Evolutionary conservation across 2,329 filamentous ascomycete genomes (phyloP).

Genomic region (Fusarium dimerum): DNA sequence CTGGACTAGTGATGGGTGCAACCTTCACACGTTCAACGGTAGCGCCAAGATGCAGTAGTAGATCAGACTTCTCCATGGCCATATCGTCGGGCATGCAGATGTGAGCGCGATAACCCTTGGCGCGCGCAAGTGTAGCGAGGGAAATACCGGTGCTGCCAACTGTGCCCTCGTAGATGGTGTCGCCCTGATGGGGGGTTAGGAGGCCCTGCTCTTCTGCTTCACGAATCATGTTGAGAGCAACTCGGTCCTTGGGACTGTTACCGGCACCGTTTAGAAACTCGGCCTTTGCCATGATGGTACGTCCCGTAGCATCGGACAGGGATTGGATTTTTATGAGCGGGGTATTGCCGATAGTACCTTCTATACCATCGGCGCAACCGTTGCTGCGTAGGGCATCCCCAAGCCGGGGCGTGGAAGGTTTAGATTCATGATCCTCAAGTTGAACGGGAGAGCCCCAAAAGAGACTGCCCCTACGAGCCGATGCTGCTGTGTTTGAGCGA

Average conservation of each 20-base stretch:
- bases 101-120: slow-evolving; percentile 86
- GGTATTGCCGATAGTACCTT: slow-evolving; percentile 91
- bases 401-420: slow-evolving; percentile 21
- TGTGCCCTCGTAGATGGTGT: slow-evolving; percentile 97
- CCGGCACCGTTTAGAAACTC: slow-evolving; percentile 97
- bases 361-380: slow-evolving; percentile 72
- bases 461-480: slow-evolving; percentile 42
- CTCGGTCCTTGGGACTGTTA: slow-evolving; percentile 90
- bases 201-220: slow-evolving; percentile 77
- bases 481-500: slow-evolving; percentile 19
- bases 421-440: slow-evolving; percentile 57
- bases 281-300: slow-evolving; percentile 88
- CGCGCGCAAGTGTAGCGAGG: slow-evolving; percentile 82
- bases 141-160: slow-evolving; percentile 97
- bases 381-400: slow-evolving; percentile 31
- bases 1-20: slow-evolving; percentile 88
- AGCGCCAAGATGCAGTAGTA: slow-evolving; percentile 87
- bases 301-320: slow-evolving; percentile 82
- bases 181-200: slow-evolving; percentile 76
- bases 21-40: slow-evolving; percentile 89
- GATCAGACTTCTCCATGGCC: slow-evolving; percentile 81
- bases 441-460: slow-evolving; percentile 50
- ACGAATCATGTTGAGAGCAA: slow-evolving; percentile 86
- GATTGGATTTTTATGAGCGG: slow-evolving; percentile 84
- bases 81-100: slow-evolving; percentile 98